phyloP scores from a whole-genome alignment of 2,329 filamentous ascomycete genomes.

The Grosmannia serpens region DNA sequence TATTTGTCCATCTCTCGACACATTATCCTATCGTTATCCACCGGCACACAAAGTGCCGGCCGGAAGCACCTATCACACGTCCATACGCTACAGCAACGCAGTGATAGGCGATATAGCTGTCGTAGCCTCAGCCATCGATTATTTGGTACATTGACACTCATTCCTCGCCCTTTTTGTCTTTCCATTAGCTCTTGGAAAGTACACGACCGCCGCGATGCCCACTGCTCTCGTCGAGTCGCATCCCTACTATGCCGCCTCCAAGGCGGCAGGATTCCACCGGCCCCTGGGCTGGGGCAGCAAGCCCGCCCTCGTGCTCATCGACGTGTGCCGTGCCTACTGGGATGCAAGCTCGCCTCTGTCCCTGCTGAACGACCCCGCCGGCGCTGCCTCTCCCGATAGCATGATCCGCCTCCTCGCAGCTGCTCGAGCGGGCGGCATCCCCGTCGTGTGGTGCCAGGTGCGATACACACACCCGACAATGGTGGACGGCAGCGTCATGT shows the following conservation, averaged over 20 bases:
- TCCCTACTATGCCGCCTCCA: conserved; percentile 13
- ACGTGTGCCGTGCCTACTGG: conserved; percentile 36
- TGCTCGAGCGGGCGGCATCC: conserved; percentile 23
- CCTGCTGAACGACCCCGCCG: conserved; percentile 22
- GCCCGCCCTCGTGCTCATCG: conserved; percentile 31
- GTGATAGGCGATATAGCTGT: no score
- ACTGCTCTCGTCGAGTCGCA: conserved; percentile 5
- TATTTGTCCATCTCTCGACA: no score
- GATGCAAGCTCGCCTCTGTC: conserved; percentile 28
- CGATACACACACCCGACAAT: conserved; percentile 29
- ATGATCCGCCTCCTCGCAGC: conserved; percentile 28
- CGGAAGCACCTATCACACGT: neutral
- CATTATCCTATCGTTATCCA: neutral
- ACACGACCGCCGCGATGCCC: neutral
- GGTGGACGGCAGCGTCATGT: conserved; percentile 31
- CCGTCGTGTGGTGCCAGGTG: conserved; percentile 31
- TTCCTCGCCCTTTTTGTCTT: no score
- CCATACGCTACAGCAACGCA: neutral
- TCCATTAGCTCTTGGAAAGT: neutral
- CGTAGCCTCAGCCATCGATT: no score
- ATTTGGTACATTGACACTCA: no score
- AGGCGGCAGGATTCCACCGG: conserved; percentile 11
- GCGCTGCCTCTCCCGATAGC: conserved; percentile 21
- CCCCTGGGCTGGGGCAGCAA: conserved; percentile 29
- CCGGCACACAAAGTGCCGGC: neutral